Percentiles rank a stretch among this genome's conserved stretches.
Evolutionary conservation across 2,329 filamentous ascomycete genomes (phyloP).

Genomic region (Tothia fuscella): DNA sequence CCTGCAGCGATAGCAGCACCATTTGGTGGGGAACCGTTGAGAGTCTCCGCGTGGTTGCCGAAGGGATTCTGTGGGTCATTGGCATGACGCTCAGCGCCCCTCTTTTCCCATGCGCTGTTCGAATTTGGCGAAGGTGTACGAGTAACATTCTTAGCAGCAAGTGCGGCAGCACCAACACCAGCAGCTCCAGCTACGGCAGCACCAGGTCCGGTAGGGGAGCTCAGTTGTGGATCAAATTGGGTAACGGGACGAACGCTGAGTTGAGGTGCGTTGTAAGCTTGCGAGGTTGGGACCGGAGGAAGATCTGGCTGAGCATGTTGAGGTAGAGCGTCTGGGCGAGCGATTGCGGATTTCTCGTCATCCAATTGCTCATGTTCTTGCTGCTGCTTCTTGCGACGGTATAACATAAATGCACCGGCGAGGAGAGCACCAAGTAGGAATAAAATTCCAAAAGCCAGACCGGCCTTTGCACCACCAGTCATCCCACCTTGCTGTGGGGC

Average conservation of each 20-base stretch:
- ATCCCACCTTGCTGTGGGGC: slow-evolving; percentile 23
- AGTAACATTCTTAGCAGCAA: slow-evolving; percentile 15
- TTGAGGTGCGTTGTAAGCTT: slow-evolving; percentile 56
- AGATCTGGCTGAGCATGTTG: slow-evolving; percentile 4
- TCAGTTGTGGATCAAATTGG: slow-evolving; percentile 56
- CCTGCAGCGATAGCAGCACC: slow-evolving; percentile 17
- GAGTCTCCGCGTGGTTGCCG: slow-evolving; percentile 44
- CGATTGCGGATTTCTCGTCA: slow-evolving; percentile 28
- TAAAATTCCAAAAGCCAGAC: slow-evolving; percentile 73
- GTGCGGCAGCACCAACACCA: slow-evolving; percentile 15
- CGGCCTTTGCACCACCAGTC: slow-evolving; percentile 52
- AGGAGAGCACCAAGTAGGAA: slow-evolving; percentile 54
- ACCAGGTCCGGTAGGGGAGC: slow-evolving; percentile 25
- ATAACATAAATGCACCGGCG: slow-evolving; percentile 57
- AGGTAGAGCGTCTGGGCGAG: slow-evolving; percentile 5
- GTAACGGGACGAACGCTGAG: slow-evolving; percentile 77
- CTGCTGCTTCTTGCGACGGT: slow-evolving; percentile 58
- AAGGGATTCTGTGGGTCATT: slow-evolving; percentile 59
- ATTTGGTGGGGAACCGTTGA: slow-evolving; percentile 13
- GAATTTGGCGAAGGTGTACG: slow-evolving; percentile 6
- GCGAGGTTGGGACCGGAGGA: slow-evolving; percentile 28
- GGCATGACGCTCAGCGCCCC: slow-evolving; percentile 19
- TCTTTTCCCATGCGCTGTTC: slow-evolving; percentile 28
- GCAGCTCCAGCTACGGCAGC: slow-evolving; percentile 19
- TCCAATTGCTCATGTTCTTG: slow-evolving; percentile 25